These are phyloP conservation scores for Aspergillus quadrilineatus DNA, from an alignment of 2,329 filamentous ascomycete species.

Conservation along the genomic window DNA sequence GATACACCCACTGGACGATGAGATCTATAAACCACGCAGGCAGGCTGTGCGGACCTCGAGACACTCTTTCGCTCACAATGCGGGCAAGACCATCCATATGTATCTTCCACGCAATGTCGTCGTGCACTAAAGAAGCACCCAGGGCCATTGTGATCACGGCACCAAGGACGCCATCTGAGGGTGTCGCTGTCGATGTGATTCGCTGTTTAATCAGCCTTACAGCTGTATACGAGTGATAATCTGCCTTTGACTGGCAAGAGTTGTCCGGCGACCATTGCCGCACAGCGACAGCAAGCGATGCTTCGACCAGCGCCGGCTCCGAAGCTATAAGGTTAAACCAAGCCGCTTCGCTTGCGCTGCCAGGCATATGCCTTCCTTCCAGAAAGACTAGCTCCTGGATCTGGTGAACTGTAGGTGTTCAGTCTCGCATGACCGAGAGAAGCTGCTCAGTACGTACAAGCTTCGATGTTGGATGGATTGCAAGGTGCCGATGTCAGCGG, in stretches of 20 bases:
- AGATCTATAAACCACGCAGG: conserved; percentile 8
- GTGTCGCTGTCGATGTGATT: not conserved
- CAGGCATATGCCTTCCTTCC: not conserved
- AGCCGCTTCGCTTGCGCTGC: not conserved
- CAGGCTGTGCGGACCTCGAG: not conserved
- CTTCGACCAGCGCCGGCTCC: conserved; percentile 6
- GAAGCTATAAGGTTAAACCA: conserved; percentile 10
- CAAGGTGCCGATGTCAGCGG: not conserved
- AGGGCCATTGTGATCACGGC: conserved; percentile 5
- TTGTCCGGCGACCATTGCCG: conserved; percentile 4
- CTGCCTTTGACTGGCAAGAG: conserved; percentile 2
- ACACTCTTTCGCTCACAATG: conserved; percentile 3
- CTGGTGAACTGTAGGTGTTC: not conserved
- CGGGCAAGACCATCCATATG: conserved; percentile 3
- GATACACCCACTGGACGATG: not conserved
- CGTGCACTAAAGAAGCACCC: conserved; percentile 2
- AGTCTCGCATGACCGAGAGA: not conserved
- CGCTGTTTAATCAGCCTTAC: conserved; percentile 1
- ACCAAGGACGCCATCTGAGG: not conserved
- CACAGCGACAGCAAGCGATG: conserved; percentile 5
- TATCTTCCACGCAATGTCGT: conserved; percentile 4
- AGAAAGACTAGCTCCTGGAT: conserved; percentile 1
- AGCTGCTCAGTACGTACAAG: not conserved
- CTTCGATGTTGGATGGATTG: not conserved
- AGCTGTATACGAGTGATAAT: not conserved